Percentiles rank a stretch among this genome's conserved stretches.
Conservation (phyloP, 1,284 basidiomycete genomes). For the Melampsora larici-populina region DNA sequence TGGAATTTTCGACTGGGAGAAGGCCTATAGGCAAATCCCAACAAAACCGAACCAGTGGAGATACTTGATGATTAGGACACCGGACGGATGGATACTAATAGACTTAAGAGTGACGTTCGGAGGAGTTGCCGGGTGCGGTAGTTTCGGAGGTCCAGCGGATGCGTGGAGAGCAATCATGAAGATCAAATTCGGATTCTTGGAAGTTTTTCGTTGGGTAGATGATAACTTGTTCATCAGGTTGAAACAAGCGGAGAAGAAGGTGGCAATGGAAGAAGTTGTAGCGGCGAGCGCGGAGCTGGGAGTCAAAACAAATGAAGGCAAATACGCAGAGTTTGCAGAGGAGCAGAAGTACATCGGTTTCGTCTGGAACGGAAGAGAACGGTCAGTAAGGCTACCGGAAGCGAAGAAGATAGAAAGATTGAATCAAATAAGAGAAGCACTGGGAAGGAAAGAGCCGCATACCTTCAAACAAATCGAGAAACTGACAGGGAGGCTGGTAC, state of each 20-base stretch:
- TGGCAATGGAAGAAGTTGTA: too few species aligned
- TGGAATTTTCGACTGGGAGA: conserved; percentile 7
- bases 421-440: too few species aligned
- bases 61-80: background rate
- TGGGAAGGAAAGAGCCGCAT: too few species aligned
- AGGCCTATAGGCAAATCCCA: conserved; percentile 1
- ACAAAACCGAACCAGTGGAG: background rate
- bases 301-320: background rate
- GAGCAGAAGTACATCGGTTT: background rate
- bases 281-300: background rate
- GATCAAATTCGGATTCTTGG: too few species aligned
- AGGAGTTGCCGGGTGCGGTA: background rate
- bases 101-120: background rate
- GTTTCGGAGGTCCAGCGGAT: background rate
- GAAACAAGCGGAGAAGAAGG: too few species aligned
- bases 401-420: background rate
- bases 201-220: too few species aligned
- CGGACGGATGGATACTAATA: background rate
- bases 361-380: background rate
- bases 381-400: background rate
- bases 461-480: too few species aligned
- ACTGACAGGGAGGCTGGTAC: too few species aligned
- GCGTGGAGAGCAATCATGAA: background rate
- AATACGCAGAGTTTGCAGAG: background rate
- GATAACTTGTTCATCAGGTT: too few species aligned